Conservation (phyloP, 2,329 filamentous ascomycete genomes). For the Chaetomiaceae sp. region DNA sequence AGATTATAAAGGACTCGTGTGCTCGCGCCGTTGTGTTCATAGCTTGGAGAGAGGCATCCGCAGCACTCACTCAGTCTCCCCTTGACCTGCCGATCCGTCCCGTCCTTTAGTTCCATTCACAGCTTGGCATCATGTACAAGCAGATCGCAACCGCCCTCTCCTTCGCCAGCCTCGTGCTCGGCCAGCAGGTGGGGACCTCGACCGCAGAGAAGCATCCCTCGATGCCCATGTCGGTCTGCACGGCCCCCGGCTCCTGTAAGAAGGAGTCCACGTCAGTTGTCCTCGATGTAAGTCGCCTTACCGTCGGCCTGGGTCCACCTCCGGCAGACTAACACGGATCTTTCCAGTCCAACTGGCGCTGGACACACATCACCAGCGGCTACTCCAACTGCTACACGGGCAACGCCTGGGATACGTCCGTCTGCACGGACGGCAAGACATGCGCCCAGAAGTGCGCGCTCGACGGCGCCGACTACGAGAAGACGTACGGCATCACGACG, state of each 20-base stretch:
- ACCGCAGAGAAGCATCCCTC: conserved; percentile 39
- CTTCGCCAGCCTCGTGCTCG: conserved; percentile 27
- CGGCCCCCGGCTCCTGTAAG: conserved; percentile 37
- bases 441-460: conserved; percentile 41
- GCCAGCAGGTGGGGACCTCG: conserved; percentile 34
- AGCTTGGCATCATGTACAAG: conserved; percentile 19
- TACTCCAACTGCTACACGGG: conserved; percentile 44
- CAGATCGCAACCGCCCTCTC: conserved; percentile 19
- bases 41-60: conserved; percentile 1
- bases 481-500: conserved; percentile 43
- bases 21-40: background rate
- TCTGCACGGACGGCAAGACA: conserved; percentile 36
- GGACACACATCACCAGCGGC: conserved; percentile 38
- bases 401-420: conserved; percentile 29
- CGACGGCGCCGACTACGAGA: conserved; percentile 41
- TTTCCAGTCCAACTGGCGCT: conserved; percentile 41
- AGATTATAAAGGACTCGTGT: conserved; percentile 1
- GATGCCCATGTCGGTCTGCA: conserved; percentile 42
- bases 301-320: background rate
- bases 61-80: background rate
- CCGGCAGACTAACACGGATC: background rate
- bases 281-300: conserved; percentile 32
- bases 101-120: background rate
- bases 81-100: background rate
- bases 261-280: conserved; percentile 40